Evolutionary conservation across 371 early-diverging fungal species (phyloP).

Genomic region (Mortierella sp.): DNA sequence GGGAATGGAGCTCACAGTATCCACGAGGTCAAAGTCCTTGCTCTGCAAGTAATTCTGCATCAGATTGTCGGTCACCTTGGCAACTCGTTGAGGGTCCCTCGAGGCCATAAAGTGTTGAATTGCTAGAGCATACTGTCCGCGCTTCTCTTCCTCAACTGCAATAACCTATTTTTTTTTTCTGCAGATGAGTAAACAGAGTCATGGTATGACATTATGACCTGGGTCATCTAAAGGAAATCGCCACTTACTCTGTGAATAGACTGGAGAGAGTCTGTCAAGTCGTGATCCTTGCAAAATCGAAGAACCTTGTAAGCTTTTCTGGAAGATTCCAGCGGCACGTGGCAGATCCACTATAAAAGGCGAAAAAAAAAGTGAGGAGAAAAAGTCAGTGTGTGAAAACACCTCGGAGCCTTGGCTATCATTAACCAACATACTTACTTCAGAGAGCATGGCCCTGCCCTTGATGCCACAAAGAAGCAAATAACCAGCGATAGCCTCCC

Average conservation of each 20-base stretch:
- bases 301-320: conserved; percentile 39
- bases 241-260: conserved; percentile 43
- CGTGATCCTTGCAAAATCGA: conserved; percentile 37
- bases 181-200: too few species aligned
- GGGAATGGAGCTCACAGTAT: conserved; percentile 15
- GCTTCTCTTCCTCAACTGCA: conserved; percentile 45
- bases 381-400: too few species aligned
- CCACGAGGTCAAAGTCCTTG: conserved; percentile 22
- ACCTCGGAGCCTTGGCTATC: too few species aligned
- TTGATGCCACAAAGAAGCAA: conserved; percentile 33
- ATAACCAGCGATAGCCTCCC: conserved; percentile 47
- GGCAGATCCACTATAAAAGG: conserved; percentile 40
- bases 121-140: conserved; percentile 37
- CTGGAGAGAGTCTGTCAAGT: conserved; percentile 25
- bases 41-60: conserved; percentile 21
- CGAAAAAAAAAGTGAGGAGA: not conserved
- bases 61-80: conserved; percentile 33
- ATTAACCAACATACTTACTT: too few species aligned
- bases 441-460: conserved; percentile 27
- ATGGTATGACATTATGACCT: too few species aligned
- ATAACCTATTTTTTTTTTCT: conserved; percentile 37
- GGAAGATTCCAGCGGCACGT: conserved; percentile 37
- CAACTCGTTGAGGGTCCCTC: conserved; percentile 34
- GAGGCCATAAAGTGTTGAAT: conserved; percentile 46
- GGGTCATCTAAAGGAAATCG: too few species aligned